Evolutionary conservation across 1,284 basidiomycete genomes (phyloP), one percentile per base, ranked within the genome.

Genomic region (Cutaneotrichosporon cavernicola): DNA sequence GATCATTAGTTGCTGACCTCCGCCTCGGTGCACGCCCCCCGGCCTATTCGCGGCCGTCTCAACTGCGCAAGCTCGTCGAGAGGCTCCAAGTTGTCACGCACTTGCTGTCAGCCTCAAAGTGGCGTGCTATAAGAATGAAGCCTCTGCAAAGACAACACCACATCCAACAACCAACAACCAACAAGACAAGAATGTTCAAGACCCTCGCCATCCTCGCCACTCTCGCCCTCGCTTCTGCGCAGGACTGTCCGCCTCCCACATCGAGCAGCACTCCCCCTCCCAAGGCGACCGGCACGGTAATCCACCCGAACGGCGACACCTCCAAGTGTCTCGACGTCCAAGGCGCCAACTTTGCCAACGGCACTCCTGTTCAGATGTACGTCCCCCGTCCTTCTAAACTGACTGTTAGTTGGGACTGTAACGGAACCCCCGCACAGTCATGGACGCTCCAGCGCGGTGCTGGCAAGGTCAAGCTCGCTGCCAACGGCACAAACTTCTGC

Each of bases 271-370:
- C 59, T 21, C 47, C 53, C 2, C 71, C 10, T 59, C 70, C 14
- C 22, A 51, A 58, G 31, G 4, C 62, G 18, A 64, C 68, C 11
- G 71, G 65, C 31, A 47, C 58, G 13, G 63, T 69, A 14, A 71
- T 76, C 56, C 70, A 76, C 65, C 74, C 75, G 3, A 70, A 71
- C 40, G 69, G 69, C n/a, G 68, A 75, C 64, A 62, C 56, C 3
- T 47, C 50, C 5, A 76, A 75, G 61, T 77, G 76, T 46, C 58
- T 77, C 5, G 70, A 72, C 34, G 74, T 74, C 31, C 53, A 31
- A 16, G 47, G 53, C 22, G 61, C 53, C 26, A 57, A 62, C 46
- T 50, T 56, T 18, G 64, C 64, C 26, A 69, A 75, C 59, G 72
- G 70, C 32, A 65, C 65, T 22, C 63, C 64, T 14, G 66, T 67